These are phyloP conservation scores for Apiospora arundinis DNA, from an alignment of 2,329 filamentous ascomycete species.

Conservation along the genomic window DNA sequence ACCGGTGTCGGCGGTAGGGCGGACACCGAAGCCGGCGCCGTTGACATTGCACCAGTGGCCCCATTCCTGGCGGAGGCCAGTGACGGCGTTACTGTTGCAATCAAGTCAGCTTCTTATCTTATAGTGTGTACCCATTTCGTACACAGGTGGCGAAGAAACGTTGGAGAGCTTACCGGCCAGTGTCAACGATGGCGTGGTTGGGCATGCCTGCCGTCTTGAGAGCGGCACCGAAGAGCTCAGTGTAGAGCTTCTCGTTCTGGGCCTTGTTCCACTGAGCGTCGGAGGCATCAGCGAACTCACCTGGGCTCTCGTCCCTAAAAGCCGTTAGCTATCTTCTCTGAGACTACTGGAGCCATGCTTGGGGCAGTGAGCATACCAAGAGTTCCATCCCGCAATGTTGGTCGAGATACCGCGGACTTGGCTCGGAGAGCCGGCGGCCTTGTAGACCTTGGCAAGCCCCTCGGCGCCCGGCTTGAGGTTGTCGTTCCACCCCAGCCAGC, in stretches of 20 bases:
- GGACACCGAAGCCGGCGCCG: slow-evolving; percentile 63
- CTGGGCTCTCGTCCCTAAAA: slow-evolving; percentile 37
- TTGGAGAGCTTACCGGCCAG: slow-evolving; percentile 33
- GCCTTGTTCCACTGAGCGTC: slow-evolving; percentile 54
- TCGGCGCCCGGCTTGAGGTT: slow-evolving; percentile 59
- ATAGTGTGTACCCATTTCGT: neutral
- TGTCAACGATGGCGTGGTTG: slow-evolving; percentile 45
- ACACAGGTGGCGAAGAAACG: neutral
- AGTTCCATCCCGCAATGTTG: slow-evolving; percentile 66
- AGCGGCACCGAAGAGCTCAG: slow-evolving; percentile 69
- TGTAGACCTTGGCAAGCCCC: slow-evolving; percentile 58
- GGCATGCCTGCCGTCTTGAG: slow-evolving; percentile 57
- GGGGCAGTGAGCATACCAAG: slow-evolving; percentile 41
- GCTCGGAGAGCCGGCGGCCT: slow-evolving; percentile 56
- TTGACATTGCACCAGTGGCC: slow-evolving; percentile 69
- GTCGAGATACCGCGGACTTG: slow-evolving; percentile 62
- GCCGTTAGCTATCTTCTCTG: slow-evolving; percentile 19
- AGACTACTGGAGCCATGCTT: neutral
- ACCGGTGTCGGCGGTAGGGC: slow-evolving; percentile 61
- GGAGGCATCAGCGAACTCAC: slow-evolving; percentile 40
- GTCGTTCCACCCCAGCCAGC: slow-evolving; percentile 65
- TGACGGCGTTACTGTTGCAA: slow-evolving; percentile 44
- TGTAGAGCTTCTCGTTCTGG: slow-evolving; percentile 65
- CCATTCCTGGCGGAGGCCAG: slow-evolving; percentile 58
- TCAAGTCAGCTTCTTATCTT: neutral